These are phyloP conservation scores for Zygosaccharomyces gambellarensis DNA, from an alignment of 805 yeast genomes.

Conservation along the genomic window DNA sequence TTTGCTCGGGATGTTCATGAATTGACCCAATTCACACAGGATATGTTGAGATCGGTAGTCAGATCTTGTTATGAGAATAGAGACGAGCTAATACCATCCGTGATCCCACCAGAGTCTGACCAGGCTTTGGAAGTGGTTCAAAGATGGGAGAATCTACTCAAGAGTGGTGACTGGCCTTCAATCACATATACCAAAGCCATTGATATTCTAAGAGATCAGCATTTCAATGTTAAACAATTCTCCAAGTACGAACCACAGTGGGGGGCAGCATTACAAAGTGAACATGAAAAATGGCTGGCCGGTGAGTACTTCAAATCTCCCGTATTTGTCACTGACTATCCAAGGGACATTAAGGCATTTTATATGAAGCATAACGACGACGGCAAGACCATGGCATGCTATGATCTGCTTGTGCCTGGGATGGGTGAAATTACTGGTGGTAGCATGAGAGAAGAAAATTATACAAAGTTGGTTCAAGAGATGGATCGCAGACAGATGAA, in stretches of 20 bases:
- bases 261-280: constrained; percentile 74
- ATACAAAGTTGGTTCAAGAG: constrained; percentile 42
- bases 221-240: constrained; percentile 29
- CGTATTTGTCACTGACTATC: constrained; percentile 87
- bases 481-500: constrained; percentile 56
- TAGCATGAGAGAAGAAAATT: constrained; percentile 75
- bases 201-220: constrained; percentile 40
- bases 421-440: constrained; percentile 96
- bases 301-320: constrained; percentile 63
- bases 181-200: constrained; percentile 78
- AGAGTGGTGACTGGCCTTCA: constrained; percentile 51
- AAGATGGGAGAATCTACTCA: constrained; percentile 58
- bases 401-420: constrained; percentile 82
- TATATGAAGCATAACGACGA: constrained; percentile 65
- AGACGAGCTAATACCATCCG: constrained; percentile 20
- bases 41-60: constrained; percentile 56
- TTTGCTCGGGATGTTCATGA: constrained; percentile 55
- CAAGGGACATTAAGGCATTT: constrained; percentile 74
- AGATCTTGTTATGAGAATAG: constrained; percentile 27
- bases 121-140: constrained; percentile 32
- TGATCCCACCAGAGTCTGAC: constrained; percentile 14
- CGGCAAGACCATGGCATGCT: constrained; percentile 73
- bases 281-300: constrained; percentile 90
- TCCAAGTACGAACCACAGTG: constrained; percentile 47
- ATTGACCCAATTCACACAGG: constrained; percentile 62